Evolutionary conservation across 1,284 basidiomycete species (phyloP).

Genomic region (Cryptococcus sp.): DNA sequence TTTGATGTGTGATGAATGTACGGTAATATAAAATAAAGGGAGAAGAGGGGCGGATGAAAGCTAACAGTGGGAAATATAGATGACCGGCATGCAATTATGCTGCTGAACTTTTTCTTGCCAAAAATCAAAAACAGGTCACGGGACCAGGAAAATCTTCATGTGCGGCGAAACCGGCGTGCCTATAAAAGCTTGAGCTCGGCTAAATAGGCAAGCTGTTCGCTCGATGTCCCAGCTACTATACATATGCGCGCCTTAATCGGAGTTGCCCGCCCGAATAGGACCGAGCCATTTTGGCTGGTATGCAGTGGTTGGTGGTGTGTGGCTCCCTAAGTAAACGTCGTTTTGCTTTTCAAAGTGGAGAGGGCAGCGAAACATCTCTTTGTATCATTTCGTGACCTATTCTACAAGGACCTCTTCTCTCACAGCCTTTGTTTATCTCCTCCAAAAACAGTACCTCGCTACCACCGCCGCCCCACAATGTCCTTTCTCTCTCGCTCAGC

Average conservation of each 20-base stretch:
- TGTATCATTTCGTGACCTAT: conserved; percentile 1
- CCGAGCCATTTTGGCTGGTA: too few relatives aligned
- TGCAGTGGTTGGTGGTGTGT: too few relatives aligned
- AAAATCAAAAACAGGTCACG: conserved; percentile 8
- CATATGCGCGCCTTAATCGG: too few relatives aligned
- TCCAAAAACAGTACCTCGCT: neutral
- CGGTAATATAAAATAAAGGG: conserved; percentile 5
- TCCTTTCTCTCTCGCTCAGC: conserved; percentile 39
- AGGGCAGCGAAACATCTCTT: neutral
- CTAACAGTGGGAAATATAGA: conserved; percentile 6
- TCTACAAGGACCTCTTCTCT: conserved; percentile 1
- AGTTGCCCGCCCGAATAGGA: too few relatives aligned
- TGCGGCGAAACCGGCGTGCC: neutral
- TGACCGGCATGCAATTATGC: conserved; percentile 1
- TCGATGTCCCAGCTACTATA: too few relatives aligned
- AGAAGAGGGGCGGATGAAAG: conserved; percentile 9
- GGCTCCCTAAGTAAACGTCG: too few relatives aligned
- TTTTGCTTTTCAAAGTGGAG: conserved; percentile 1
- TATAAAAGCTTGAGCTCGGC: too few relatives aligned
- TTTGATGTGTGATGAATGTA: conserved; percentile 25
- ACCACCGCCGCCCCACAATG: conserved; percentile 2
- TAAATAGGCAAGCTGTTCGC: too few relatives aligned
- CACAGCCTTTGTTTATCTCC: conserved; percentile 3
- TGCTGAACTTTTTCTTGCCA: conserved; percentile 9
- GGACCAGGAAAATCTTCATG: conserved; percentile 10